Percentiles rank a stretch among this genome's conserved stretches.
These are phyloP conservation scores for Fusarium coffeatum DNA, from an alignment of 2,329 filamentous ascomycete species.

Conservation along the genomic window DNA sequence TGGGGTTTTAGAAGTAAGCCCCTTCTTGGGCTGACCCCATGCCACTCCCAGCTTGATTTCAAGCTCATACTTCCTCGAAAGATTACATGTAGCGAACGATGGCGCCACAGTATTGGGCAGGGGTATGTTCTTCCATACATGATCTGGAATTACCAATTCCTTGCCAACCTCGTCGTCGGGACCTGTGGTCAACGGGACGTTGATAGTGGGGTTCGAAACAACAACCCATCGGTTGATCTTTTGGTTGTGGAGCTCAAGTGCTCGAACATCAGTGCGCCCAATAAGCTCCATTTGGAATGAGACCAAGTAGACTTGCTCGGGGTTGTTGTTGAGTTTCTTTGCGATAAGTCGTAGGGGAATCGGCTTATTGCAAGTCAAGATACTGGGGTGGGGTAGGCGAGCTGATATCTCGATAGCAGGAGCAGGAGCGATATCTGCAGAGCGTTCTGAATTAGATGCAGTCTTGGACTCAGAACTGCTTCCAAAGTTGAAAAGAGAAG, in stretches of 20 bases:
- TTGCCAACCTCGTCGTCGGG: constrained; percentile 68
- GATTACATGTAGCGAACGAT: constrained; percentile 88
- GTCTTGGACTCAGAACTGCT: constrained; percentile 45
- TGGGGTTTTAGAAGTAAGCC: constrained; percentile 53
- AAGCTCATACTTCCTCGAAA: constrained; percentile 83
- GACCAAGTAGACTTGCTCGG: constrained; percentile 78
- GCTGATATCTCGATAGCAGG: constrained; percentile 82
- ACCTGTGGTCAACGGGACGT: constrained; percentile 72
- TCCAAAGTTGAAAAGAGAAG: constrained; percentile 67
- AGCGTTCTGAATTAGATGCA: constrained; percentile 44
- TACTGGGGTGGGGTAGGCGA: constrained; percentile 85
- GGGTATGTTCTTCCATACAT: constrained; percentile 76
- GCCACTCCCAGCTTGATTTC: constrained; percentile 83
- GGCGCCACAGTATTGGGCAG: constrained; percentile 90
- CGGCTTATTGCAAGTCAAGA: constrained; percentile 89
- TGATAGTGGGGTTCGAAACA: constrained; percentile 76
- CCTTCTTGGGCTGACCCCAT: constrained; percentile 70
- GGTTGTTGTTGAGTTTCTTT: constrained; percentile 77
- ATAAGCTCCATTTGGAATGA: constrained; percentile 85
- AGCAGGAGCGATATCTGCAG: constrained; percentile 50
- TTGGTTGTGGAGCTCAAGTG: constrained; percentile 77
- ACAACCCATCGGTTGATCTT: constrained; percentile 83
- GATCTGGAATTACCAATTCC: constrained; percentile 76
- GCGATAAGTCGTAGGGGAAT: constrained; percentile 83
- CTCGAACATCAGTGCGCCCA: constrained; percentile 81